A percentile compares a stretch with the other conserved stretches of the same genome.
Evolutionary conservation across 176 grass and related monocot species (phyloP).

Genomic region (Carex pumila): DNA sequence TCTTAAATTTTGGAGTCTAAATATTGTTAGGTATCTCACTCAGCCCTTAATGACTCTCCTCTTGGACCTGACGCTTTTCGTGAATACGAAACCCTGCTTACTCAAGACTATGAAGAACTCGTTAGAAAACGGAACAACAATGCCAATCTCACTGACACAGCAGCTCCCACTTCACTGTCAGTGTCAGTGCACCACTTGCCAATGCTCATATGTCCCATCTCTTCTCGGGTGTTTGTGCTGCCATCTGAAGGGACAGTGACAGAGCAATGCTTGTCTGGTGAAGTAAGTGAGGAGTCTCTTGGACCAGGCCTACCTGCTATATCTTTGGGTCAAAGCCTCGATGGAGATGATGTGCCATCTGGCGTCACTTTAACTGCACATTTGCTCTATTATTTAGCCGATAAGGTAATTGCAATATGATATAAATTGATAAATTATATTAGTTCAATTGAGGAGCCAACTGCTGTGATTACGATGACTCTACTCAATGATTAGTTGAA

Average conservation of each 20-base stretch:
- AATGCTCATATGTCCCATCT: conserved; percentile 82
- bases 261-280: conserved; percentile 63
- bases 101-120: conserved; percentile 90
- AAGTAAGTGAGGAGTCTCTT: conserved; percentile 62
- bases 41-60: conserved; percentile 66
- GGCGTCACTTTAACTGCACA: conserved; percentile 79
- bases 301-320: conserved; percentile 67
- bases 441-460: background rate
- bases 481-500: background rate
- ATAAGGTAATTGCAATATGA: conserved; percentile 47
- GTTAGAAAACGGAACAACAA: conserved; percentile 16
- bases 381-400: conserved; percentile 85
- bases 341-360: conserved; percentile 72
- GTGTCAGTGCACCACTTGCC: conserved; percentile 76
- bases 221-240: conserved; percentile 68
- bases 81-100: conserved; percentile 78
- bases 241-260: conserved; percentile 74
- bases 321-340: conserved; percentile 56
- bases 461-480: background rate
- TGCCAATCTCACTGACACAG: background rate
- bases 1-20: background rate
- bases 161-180: conserved; percentile 32
- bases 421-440: background rate
- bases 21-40: conserved; percentile 68
- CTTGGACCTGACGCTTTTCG: conserved; percentile 92